Conservation (phyloP, 2,329 filamentous ascomycete genomes). For the Exophiala phaeomuriformis region DNA sequence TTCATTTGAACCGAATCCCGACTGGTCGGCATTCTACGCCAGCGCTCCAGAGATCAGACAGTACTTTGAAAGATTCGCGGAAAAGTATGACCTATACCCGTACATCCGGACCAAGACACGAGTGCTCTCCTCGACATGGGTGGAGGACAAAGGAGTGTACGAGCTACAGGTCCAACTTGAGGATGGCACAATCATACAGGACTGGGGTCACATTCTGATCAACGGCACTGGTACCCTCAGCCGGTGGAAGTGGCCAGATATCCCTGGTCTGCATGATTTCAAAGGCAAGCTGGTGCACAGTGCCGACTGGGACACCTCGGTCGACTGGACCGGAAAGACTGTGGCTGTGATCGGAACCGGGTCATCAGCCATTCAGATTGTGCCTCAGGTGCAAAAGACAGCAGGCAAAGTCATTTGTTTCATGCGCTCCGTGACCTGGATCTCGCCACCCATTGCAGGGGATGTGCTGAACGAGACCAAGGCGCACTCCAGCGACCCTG, state of each 20-base stretch:
- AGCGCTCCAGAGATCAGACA: constrained; percentile 26
- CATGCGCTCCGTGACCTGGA: too few species aligned
- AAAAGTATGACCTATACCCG: constrained; percentile 24
- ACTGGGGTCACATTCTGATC: neutral
- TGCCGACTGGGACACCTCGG: neutral
- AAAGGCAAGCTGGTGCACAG: constrained; percentile 4
- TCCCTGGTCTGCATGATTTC: constrained; percentile 41
- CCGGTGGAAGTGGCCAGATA: constrained; percentile 46
- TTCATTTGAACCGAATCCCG: constrained; percentile 33
- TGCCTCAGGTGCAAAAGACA: constrained; percentile 16
- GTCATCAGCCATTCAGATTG: constrained; percentile 13
- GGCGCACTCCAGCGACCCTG: neutral
- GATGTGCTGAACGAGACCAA: constrained; percentile 1
- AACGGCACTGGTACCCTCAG: constrained; percentile 29
- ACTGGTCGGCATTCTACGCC: constrained; percentile 27
- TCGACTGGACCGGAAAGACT: constrained; percentile 7
- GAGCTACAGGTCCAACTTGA: constrained; percentile 27
- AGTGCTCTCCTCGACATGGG: constrained; percentile 29
- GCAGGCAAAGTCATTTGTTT: constrained; percentile 12
- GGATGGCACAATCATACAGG: neutral
- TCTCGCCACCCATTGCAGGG: constrained; percentile 1
- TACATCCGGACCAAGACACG: constrained; percentile 27
- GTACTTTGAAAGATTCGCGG: constrained; percentile 27
- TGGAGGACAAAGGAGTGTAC: constrained; percentile 28
- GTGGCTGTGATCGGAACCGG: constrained; percentile 17